A percentile compares a stretch with the other conserved stretches of the same genome.
phyloP scores from a whole-genome alignment of 495 filamentous ascomycete genomes.

The Hypoxylon lienhwacheense region DNA sequence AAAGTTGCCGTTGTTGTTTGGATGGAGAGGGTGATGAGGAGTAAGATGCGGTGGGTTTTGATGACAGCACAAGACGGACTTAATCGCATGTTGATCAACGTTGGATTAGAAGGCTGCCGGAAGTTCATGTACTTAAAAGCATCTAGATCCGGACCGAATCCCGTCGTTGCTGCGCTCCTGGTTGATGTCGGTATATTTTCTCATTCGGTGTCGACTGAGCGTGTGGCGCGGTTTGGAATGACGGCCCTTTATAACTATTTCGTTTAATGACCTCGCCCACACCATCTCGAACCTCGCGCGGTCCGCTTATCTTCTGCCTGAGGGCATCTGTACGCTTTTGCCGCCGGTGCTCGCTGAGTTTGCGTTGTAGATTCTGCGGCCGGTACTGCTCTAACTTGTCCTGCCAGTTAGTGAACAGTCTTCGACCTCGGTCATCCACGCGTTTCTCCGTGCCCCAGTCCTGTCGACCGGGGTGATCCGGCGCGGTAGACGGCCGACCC shows the following conservation, averaged over 20 bases:
- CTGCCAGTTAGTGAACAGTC: constrained; percentile 42
- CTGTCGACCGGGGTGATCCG: constrained; percentile 31
- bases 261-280: constrained; percentile 55
- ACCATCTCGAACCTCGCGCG: constrained; percentile 53
- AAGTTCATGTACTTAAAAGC: no score
- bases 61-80: no score
- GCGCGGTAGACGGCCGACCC: constrained; percentile 40
- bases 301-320: constrained; percentile 65
- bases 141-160: constrained; percentile 9
- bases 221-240: constrained; percentile 32
- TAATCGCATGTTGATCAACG: background rate
- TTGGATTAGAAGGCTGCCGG: no score
- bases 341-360: constrained; percentile 61
- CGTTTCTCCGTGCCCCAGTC: constrained; percentile 35
- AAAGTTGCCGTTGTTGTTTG: background rate
- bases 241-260: constrained; percentile 38
- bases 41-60: no score
- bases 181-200: constrained; percentile 6
- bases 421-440: constrained; percentile 32
- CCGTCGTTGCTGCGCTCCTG: constrained; percentile 4
- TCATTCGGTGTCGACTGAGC: constrained; percentile 13
- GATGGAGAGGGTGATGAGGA: background rate
- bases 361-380: constrained; percentile 53
- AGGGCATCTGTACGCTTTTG: constrained; percentile 68
- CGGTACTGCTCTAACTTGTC: constrained; percentile 48